These are phyloP conservation scores for Kokia cookei DNA, from an alignment of 441 rosid species.

Conservation along the genomic window DNA sequence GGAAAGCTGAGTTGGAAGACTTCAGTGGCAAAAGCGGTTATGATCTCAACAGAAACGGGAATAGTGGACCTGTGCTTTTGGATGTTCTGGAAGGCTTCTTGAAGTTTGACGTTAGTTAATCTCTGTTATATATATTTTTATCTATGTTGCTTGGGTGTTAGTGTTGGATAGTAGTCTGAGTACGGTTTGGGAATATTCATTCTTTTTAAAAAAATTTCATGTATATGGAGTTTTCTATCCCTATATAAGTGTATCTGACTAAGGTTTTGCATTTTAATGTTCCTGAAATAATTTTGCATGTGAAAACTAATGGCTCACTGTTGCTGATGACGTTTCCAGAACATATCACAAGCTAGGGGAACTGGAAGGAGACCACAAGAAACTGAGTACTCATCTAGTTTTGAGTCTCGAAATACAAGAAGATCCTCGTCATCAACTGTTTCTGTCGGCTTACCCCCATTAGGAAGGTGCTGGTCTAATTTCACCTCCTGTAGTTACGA, in stretches of 20 bases:
- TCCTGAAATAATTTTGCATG: neutral
- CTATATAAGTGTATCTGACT: too few species aligned
- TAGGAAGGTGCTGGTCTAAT: slow-evolving; percentile 56
- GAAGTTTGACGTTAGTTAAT: slow-evolving; percentile 62
- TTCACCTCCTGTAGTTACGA: neutral
- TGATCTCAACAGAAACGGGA: slow-evolving; percentile 78
- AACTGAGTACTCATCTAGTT: slow-evolving; percentile 49
- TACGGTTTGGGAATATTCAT: too few species aligned
- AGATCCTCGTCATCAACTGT: slow-evolving; percentile 71
- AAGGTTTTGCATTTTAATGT: neutral
- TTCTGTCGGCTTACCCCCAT: slow-evolving; percentile 85
- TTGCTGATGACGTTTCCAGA: slow-evolving; percentile 30
- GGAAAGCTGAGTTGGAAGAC: slow-evolving; percentile 85
- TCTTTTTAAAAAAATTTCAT: too few species aligned
- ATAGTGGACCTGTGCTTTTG: slow-evolving; percentile 73
- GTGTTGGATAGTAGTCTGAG: too few species aligned
- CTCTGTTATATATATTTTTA: slow-evolving; percentile 4
- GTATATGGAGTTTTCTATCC: too few species aligned
- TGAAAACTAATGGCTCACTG: neutral
- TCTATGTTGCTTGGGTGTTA: too few species aligned
- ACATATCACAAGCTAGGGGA: slow-evolving; percentile 55
- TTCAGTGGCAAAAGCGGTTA: slow-evolving; percentile 80
- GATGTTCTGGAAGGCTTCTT: slow-evolving; percentile 96
- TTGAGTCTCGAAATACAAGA: slow-evolving; percentile 63
- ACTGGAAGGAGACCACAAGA: slow-evolving; percentile 65